Conservation (phyloP, 2,329 filamentous ascomycete genomes). For the Mariannaea sp. region DNA sequence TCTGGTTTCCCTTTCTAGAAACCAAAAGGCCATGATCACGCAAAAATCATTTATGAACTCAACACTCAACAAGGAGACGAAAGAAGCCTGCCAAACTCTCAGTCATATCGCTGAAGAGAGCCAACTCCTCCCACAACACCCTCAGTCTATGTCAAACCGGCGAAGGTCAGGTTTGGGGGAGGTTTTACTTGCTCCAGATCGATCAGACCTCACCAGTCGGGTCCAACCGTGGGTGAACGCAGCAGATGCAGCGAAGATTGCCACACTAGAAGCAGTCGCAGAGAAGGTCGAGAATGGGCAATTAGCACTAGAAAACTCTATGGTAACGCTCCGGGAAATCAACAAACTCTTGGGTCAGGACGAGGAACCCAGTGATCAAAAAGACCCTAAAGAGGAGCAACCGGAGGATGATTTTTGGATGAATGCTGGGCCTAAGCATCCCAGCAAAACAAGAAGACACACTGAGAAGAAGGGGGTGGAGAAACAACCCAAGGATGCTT, state of each 20-base stretch:
- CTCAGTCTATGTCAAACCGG: constrained; percentile 45
- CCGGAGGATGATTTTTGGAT: constrained; percentile 45
- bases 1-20: constrained; percentile 57
- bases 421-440: constrained; percentile 35
- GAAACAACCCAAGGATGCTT: constrained; percentile 49
- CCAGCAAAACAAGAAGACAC: constrained; percentile 33
- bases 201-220: constrained; percentile 47
- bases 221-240: constrained; percentile 65
- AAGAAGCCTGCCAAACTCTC: constrained; percentile 55
- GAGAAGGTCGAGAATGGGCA: constrained; percentile 65
- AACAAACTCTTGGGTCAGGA: constrained; percentile 52
- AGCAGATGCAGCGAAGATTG: constrained; percentile 63
- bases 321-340: constrained; percentile 54
- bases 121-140: constrained; percentile 60
- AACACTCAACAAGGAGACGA: constrained; percentile 55
- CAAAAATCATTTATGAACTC: constrained; percentile 63
- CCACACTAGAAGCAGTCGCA: constrained; percentile 61
- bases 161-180: constrained; percentile 50
- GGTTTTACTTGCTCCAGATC: constrained; percentile 46
- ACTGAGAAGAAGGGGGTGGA: constrained; percentile 34
- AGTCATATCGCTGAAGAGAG: constrained; percentile 65
- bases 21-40: constrained; percentile 61
- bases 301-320: constrained; percentile 58
- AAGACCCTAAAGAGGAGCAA: constrained; percentile 28
- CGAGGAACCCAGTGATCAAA: constrained; percentile 30